Percentiles rank a stretch among this genome's conserved stretches.
phyloP scores from a whole-genome alignment of 805 yeast genomes.

The Vanderwaltozyma tropicalis region DNA sequence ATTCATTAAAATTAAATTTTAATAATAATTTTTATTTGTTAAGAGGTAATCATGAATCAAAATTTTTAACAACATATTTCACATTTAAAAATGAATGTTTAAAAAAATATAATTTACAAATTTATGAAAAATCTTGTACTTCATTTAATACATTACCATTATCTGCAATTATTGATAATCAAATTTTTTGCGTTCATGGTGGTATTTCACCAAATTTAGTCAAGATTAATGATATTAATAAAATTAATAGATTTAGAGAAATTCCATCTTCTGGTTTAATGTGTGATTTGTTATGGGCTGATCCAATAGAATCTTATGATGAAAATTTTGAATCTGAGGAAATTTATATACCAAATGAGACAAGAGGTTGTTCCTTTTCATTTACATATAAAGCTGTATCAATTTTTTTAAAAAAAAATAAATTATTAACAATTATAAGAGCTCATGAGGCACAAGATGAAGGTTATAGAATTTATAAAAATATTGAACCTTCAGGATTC shows the following conservation, averaged over 20 bases:
- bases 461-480: slow-evolving; percentile 89
- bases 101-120: slow-evolving; percentile 57
- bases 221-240: slow-evolving; percentile 55
- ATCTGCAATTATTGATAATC: slow-evolving; percentile 88
- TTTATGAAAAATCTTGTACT: slow-evolving; percentile 64
- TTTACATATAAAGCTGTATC: slow-evolving; percentile 77
- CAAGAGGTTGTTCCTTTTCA: slow-evolving; percentile 88
- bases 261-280: slow-evolving; percentile 89
- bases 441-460: slow-evolving; percentile 98
- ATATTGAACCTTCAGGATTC: slow-evolving; percentile 73
- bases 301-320: slow-evolving; percentile 83
- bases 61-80: slow-evolving; percentile 85
- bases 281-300: slow-evolving; percentile 96
- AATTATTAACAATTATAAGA: slow-evolving; percentile 70
- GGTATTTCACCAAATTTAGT: slow-evolving; percentile 82
- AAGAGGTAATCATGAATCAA: slow-evolving; percentile 92
- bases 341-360: slow-evolving; percentile 51
- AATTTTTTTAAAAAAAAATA: slow-evolving; percentile 65
- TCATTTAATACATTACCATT: slow-evolving; percentile 84
- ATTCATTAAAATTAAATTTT: slow-evolving; percentile 67
- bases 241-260: slow-evolving; percentile 72
- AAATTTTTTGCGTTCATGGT: slow-evolving; percentile 93
- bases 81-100: slow-evolving; percentile 86
- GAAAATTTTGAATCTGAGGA: slow-evolving; percentile 35
- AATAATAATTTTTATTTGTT: slow-evolving; percentile 69